phyloP scores from a whole-genome alignment of 2,329 filamentous ascomycete genomes.

The Ophiognomonia clavigignenti-juglandacearum region DNA sequence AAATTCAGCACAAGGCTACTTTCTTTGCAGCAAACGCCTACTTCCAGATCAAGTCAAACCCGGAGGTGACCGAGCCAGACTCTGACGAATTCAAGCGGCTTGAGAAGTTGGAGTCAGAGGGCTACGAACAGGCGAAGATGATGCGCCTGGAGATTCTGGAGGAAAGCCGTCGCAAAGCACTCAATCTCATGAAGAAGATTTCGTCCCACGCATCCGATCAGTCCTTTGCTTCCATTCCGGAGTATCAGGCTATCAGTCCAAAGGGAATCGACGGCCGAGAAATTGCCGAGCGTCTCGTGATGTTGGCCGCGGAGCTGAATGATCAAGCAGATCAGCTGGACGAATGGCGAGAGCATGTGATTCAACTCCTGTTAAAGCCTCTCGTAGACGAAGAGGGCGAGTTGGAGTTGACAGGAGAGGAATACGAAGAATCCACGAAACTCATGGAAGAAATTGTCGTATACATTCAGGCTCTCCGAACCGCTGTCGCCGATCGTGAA shows the following conservation, averaged over 20 bases:
- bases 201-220: conserved; percentile 45
- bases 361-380: conserved; percentile 66
- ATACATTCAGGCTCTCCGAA: conserved; percentile 74
- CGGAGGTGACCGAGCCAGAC: conserved; percentile 57
- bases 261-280: conserved; percentile 69
- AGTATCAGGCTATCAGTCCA: conserved; percentile 46
- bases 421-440: conserved; percentile 83
- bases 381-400: conserved; percentile 71
- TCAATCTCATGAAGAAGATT: conserved; percentile 61
- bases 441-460: conserved; percentile 85
- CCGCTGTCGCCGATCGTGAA: conserved; percentile 73
- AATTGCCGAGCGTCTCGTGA: conserved; percentile 61
- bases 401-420: conserved; percentile 78
- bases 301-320: conserved; percentile 63
- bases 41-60: conserved; percentile 75
- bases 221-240: conserved; percentile 58
- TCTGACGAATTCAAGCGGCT: conserved; percentile 62
- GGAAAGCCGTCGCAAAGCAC: conserved; percentile 51
- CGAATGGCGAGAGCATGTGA: conserved; percentile 69
- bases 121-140: conserved; percentile 73
- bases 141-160: conserved; percentile 76
- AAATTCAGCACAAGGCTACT: conserved; percentile 73
- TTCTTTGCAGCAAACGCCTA: conserved; percentile 84
- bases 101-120: conserved; percentile 65
- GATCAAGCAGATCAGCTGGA: conserved; percentile 66